phyloP scores from a whole-genome alignment of 768 basidiomycete genomes.

The Auricularia sp. region DNA sequence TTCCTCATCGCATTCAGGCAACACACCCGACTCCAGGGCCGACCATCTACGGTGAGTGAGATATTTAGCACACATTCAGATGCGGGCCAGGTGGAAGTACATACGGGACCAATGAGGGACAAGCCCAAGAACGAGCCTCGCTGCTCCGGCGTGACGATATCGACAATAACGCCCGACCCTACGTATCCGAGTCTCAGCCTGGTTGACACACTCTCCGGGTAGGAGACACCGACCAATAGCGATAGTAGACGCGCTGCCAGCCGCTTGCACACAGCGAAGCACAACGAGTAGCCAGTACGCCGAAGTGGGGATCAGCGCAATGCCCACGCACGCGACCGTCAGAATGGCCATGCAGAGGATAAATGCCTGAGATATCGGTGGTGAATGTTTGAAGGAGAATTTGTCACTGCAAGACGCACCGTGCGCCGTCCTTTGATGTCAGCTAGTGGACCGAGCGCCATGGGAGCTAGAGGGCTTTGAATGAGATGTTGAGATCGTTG shows the following conservation, averaged over 20 bases:
- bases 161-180: constrained; percentile 71
- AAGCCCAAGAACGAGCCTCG: constrained; percentile 69
- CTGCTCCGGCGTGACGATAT: constrained; percentile 64
- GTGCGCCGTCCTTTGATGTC: constrained; percentile 57
- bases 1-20: background rate
- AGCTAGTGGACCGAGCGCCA: constrained; percentile 59
- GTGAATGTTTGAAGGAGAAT: background rate
- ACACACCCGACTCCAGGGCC: background rate
- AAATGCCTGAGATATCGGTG: constrained; percentile 25
- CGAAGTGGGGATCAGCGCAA: constrained; percentile 44
- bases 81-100: constrained; percentile 11
- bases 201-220: constrained; percentile 9
- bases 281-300: constrained; percentile 74
- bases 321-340: constrained; percentile 52
- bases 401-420: constrained; percentile 17
- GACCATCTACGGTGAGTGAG: background rate
- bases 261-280: constrained; percentile 67
- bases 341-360: constrained; percentile 55
- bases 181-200: constrained; percentile 15
- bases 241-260: constrained; percentile 70
- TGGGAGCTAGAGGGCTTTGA: constrained; percentile 25
- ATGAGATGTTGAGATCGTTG: background rate
- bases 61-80: background rate
- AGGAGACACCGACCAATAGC: constrained; percentile 12
- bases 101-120: constrained; percentile 52